Conservation (phyloP, 306 rosid species). For the Glycine latifolia region DNA sequence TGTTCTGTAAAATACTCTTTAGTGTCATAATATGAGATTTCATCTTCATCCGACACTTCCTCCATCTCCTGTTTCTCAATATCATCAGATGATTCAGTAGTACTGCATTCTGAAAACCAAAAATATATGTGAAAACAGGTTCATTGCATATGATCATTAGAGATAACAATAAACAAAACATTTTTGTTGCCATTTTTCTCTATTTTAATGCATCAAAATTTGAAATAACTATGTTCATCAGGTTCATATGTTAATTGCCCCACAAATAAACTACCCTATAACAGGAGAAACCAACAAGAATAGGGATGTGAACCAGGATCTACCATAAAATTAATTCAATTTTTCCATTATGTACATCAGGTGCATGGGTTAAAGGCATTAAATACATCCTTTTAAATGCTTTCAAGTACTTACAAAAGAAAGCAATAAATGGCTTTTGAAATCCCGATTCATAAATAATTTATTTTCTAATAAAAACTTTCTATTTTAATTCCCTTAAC, state of each 20-base stretch:
- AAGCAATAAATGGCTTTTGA: neutral
- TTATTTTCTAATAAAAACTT: neutral
- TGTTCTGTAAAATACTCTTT: constrained; percentile 75
- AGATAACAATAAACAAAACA: neutral
- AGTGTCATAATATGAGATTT: constrained; percentile 72
- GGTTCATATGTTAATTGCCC: constrained; percentile 14
- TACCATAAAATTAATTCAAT: neutral
- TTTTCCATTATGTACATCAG: neutral
- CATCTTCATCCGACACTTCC: constrained; percentile 93
- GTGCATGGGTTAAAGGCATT: neutral
- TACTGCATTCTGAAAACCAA: constrained; percentile 80
- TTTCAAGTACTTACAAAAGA: neutral
- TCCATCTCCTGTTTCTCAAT: constrained; percentile 89
- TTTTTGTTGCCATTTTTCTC: neutral
- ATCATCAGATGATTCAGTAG: constrained; percentile 93
- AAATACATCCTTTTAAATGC: neutral
- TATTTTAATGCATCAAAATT: constrained; percentile 5
- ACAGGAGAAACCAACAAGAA: constrained; percentile 16
- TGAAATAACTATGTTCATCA: neutral
- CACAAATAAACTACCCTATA: neutral
- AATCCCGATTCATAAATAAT: neutral
- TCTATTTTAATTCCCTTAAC: neutral
- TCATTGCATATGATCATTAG: constrained; percentile 28
- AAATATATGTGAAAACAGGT: constrained; percentile 37
- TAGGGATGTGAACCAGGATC: constrained; percentile 1